Base-by-base conservation (phyloP, 176 grass and related monocot genomes). In the Carex scoparia region DNA sequence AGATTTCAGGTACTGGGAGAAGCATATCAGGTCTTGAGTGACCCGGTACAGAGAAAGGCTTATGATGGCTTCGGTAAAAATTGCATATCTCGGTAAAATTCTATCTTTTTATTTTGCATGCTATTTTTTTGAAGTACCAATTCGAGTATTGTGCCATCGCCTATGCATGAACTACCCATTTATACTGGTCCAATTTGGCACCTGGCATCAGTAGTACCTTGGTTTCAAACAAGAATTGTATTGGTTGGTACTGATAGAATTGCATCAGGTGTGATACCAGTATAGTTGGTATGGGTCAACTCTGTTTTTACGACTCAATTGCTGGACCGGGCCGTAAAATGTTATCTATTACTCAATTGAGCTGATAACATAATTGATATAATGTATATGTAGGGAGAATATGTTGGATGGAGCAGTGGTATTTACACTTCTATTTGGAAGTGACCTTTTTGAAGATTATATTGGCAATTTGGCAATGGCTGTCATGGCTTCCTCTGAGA, bases 1-100 rank as follows among this genome's bases (percentile, higher is more conserved):
- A 91, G 92, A 71, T 95, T 95, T 81, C 94, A 95, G 94, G 91
- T 94, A 81, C 88, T 98, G 65, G 96, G 96, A 85, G 96, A 98
- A 91, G 96, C 96, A 12, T 99, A 99, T 79, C 96, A 99, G 87
- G 91, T 99, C 10, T 69, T 99, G 81, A 94, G 93, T 74, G 96
- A 99, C 65, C 91, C 93, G 27, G 61, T 92, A 42, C 96, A 99
- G 85, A 99, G 93, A 87, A 99, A 89, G 81, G 90, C 89, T 74
- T 99, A 99, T 18, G 93, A 99, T 65, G 93, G 93, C 13, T 95
- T 84, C 12, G 96, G 96, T 61, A 99, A 99, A 86, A 93, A 86
- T 0, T 90, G 84, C 15, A 82, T 99, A 87, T 95, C 96, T 28
- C 86, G 84, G 96, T 98, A 87, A 63, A 44, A 66, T 15, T 86